phyloP scores from a whole-genome alignment of 345 rosid genomes.

The Pugionium cornutum region DNA sequence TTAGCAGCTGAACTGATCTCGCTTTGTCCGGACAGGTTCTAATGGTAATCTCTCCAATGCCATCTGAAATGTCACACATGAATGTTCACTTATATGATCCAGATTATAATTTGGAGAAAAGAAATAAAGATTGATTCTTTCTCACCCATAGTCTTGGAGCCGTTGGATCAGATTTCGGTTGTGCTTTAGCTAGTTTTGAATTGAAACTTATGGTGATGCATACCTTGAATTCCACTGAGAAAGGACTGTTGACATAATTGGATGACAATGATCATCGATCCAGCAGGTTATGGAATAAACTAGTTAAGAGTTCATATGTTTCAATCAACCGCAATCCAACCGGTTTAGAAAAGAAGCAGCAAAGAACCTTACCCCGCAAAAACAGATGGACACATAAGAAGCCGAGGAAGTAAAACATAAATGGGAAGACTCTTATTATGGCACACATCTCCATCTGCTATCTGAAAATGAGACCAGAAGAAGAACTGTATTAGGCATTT shows the following conservation, averaged over 20 bases:
- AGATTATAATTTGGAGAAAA: neutral
- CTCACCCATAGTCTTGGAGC: slow-evolving; percentile 93
- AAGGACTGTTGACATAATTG: neutral
- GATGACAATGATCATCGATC: neutral
- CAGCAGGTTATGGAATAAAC: neutral
- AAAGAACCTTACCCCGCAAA: slow-evolving; percentile 70
- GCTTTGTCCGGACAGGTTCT: slow-evolving; percentile 70
- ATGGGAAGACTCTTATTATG: slow-evolving; percentile 67
- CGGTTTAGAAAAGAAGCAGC: neutral
- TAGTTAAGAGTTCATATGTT: neutral
- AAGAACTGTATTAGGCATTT: slow-evolving; percentile 9
- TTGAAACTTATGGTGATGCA: slow-evolving; percentile 65
- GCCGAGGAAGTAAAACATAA: slow-evolving; percentile 79
- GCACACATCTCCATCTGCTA: slow-evolving; percentile 93
- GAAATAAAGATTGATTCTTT: neutral
- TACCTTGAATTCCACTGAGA: slow-evolving; percentile 62
- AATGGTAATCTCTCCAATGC: slow-evolving; percentile 86
- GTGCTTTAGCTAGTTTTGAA: slow-evolving; percentile 64
- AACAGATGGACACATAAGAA: slow-evolving; percentile 78
- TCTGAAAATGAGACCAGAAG: slow-evolving; percentile 45
- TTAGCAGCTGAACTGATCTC: slow-evolving; percentile 43
- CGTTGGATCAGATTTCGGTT: slow-evolving; percentile 73
- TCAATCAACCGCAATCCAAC: slow-evolving; percentile 6
- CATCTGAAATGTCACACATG: slow-evolving; percentile 40
- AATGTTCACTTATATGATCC: neutral